A percentile compares a stretch with the other conserved stretches of the same genome.
These are phyloP conservation scores for Penicillium silybi DNA, from an alignment of 495 filamentous ascomycete genomes.

Conservation along the genomic window DNA sequence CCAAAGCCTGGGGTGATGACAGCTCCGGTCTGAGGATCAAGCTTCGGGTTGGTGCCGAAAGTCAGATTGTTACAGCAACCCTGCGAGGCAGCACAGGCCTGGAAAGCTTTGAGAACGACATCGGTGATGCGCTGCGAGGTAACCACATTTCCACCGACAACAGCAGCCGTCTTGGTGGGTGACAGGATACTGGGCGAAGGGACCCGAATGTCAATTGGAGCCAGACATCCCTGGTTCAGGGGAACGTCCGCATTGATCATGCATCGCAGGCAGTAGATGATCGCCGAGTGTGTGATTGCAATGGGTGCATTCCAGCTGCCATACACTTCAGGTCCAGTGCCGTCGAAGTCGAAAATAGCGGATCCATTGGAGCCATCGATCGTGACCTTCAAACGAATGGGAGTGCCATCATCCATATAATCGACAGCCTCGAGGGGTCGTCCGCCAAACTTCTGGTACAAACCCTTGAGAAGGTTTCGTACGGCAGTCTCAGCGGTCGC, in stretches of 20 bases:
- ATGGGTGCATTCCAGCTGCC: conserved; percentile 93
- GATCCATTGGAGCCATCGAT: conserved; percentile 84
- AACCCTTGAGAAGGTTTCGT: conserved; percentile 73
- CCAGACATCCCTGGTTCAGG: conserved; percentile 92
- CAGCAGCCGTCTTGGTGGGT: conserved; percentile 82
- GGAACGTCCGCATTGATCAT: conserved; percentile 93
- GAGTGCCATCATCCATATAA: conserved; percentile 95
- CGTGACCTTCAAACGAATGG: conserved; percentile 77
- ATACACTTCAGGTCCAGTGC: conserved; percentile 88
- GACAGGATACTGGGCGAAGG: conserved; percentile 79
- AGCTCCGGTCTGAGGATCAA: conserved; percentile 71
- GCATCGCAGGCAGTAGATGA: conserved; percentile 93
- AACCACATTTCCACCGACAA: conserved; percentile 93
- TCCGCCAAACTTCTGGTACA: conserved; percentile 73
- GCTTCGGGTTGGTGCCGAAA: conserved; percentile 40
- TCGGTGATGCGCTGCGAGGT: conserved; percentile 91
- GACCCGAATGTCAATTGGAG: conserved; percentile 81
- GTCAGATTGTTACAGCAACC: conserved; percentile 86
- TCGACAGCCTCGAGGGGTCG: conserved; percentile 79
- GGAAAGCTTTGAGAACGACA: conserved; percentile 87
- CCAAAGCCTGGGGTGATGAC: conserved; percentile 79
- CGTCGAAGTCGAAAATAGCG: conserved; percentile 83
- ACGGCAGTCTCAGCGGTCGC: conserved; percentile 87
- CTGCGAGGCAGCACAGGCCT: conserved; percentile 85
- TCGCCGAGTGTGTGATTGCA: conserved; percentile 90